These are phyloP conservation scores for Rhododendron molle DNA, from an alignment of 148 eudicot genomes.

Conservation along the genomic window DNA sequence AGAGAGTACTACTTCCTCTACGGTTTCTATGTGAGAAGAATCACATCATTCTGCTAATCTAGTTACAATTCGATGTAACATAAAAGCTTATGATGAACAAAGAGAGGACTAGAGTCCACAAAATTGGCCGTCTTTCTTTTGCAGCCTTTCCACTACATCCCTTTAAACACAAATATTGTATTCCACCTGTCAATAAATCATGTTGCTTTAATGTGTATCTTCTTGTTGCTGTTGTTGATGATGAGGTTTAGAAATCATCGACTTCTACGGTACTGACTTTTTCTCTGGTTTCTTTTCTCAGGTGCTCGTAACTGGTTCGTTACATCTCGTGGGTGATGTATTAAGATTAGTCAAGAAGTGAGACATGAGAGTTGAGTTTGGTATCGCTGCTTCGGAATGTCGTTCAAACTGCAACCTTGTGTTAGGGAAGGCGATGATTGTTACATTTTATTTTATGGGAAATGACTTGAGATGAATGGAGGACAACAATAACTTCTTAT, in stretches of 20 bases:
- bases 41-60: not conserved
- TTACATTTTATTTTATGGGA: not conserved
- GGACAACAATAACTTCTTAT: not conserved
- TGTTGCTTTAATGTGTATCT: not conserved
- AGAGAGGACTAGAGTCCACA: not conserved
- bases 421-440: not conserved
- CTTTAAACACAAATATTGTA: not conserved
- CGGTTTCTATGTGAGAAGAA: not conserved
- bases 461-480: too few relatives aligned
- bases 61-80: not conserved
- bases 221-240: not conserved
- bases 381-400: not conserved
- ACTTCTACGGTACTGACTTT: not conserved
- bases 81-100: not conserved
- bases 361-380: slow-evolving; percentile 4
- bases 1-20: not conserved
- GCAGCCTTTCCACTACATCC: not conserved
- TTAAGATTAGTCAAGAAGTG: slow-evolving; percentile 74
- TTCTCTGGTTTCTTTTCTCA: slow-evolving; percentile 20
- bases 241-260: not conserved
- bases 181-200: not conserved
- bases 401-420: not conserved
- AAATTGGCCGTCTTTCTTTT: not conserved
- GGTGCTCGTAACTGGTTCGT: slow-evolving; percentile 92
- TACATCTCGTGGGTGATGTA: slow-evolving; percentile 88